Evolutionary conservation across 1,139 yeast species (phyloP).

Genomic region (Hansenula anomala): DNA sequence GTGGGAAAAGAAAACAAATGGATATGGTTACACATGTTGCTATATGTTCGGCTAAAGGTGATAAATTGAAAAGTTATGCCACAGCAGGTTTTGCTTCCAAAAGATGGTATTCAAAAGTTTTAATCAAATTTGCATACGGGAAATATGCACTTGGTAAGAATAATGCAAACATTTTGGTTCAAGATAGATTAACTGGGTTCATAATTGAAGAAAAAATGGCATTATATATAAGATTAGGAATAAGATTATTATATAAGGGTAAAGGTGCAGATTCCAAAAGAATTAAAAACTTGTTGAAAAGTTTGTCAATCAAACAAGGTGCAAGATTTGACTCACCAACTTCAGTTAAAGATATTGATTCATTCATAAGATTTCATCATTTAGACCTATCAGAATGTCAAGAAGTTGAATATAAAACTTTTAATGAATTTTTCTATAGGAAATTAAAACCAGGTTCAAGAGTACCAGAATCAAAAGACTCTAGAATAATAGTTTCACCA

Average conservation of each 20-base stretch:
- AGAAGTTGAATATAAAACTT: constrained; percentile 52
- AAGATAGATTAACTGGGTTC: constrained; percentile 83
- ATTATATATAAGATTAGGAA: constrained; percentile 82
- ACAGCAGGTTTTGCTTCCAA: constrained; percentile 80
- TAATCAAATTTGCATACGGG: constrained; percentile 85
- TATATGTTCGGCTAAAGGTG: constrained; percentile 77
- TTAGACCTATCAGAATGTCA: constrained; percentile 70
- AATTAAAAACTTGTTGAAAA: constrained; percentile 53
- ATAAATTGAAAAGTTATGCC: constrained; percentile 67
- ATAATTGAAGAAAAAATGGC: constrained; percentile 92
- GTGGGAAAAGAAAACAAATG: constrained; percentile 53
- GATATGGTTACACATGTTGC: constrained; percentile 86
- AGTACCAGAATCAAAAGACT: constrained; percentile 53
- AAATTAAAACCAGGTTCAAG: constrained; percentile 69
- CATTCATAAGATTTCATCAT: constrained; percentile 79
- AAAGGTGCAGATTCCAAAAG: constrained; percentile 52
- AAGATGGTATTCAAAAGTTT: constrained; percentile 81
- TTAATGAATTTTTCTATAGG: constrained; percentile 88
- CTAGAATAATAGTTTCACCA: constrained; percentile 61
- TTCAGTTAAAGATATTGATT: constrained; percentile 62
- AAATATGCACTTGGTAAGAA: constrained; percentile 83
- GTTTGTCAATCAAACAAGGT: constrained; percentile 78
- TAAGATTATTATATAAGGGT: constrained; percentile 77
- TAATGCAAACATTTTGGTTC: constrained; percentile 91
- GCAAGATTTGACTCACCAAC: constrained; percentile 68